Percentiles rank a stretch among this genome's conserved stretches.
Evolutionary conservation across 345 rosid genomes (phyloP).

Genomic region (Citrus medica): DNA sequence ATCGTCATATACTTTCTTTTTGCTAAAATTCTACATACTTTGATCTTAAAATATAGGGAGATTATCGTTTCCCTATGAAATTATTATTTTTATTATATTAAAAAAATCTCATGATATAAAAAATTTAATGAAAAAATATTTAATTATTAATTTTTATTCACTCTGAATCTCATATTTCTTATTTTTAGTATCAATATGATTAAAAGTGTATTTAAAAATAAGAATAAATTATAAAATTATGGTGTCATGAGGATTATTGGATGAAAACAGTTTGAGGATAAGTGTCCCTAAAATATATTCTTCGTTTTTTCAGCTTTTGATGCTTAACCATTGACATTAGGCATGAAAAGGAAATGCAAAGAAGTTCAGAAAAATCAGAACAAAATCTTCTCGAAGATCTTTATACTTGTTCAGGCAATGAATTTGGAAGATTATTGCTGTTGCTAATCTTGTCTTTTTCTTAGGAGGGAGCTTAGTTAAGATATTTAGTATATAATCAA

Average conservation of each 20-base stretch:
- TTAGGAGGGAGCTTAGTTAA: neutral
- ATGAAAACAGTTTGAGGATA: no score
- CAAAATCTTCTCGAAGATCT: slow-evolving; percentile 4
- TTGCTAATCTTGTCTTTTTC: slow-evolving; percentile 1
- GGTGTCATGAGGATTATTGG: no score
- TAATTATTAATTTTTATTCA: no score
- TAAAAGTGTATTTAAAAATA: no score
- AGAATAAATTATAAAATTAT: no score
- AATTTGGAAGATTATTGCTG: neutral
- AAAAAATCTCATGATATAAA: no score
- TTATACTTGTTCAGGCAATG: neutral
- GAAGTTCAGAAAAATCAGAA: neutral
- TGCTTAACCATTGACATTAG: neutral
- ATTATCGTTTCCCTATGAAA: no score
- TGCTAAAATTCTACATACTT: neutral
- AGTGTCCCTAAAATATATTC: neutral
- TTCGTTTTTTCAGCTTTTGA: neutral
- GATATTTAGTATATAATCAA: neutral
- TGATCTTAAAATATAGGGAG: no score
- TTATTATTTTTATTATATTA: no score
- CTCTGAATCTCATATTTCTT: fast-evolving
- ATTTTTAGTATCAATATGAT: no score
- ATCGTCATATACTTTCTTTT: neutral
- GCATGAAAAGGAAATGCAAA: neutral
- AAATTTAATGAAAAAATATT: no score